Evolutionary conservation across 2,329 filamentous ascomycete genomes (phyloP), one percentile per base, ranked within the genome.

Genomic region (Neonectria coccinea): DNA sequence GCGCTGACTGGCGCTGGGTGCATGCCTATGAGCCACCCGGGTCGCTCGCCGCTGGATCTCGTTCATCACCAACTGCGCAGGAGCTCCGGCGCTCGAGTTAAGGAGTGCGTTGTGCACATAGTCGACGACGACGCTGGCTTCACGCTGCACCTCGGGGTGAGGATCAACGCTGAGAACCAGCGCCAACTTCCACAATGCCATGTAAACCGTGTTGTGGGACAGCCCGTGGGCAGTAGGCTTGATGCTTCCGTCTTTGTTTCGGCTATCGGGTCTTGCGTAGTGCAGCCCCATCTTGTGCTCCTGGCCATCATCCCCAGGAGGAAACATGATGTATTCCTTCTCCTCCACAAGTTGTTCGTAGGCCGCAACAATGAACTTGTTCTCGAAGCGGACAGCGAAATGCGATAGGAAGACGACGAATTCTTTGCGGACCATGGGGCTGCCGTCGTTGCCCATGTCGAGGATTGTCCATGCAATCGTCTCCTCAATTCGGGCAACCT

Each of bases 101-200:
- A 97, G 81, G 12, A 99, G 83, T 0, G 89, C 87, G 55, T 91
- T 86, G 74, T 97, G 90, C 27, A 98, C 86, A 73, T 91, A 92
- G 78, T 99, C 96, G 31, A 97, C 88, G 48, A 98, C 89, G n/a
- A 91, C 85, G 6, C 89, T 90, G 10, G 94, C 95, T 76, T 96
- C 92, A 69, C 91, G 87, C 67, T 97, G 92, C 36, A 98, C 92
- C 75, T 98, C 95, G 1, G 95, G 94, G 75, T 97, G 94, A 44
- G 96, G 95, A 75, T 99, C 96, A 18, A 97, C 93, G 48, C 93
- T 95, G 78, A 98, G 85, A 67, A 97, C 92, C 64, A 97, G 83
- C 47, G 97, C 86, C 74, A 97, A 92, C 77, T 97, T 96, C 96
- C 96, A 99, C 67, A 97, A 91, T 1, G 94, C 92, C 31, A 94